Evolutionary conservation across 306 rosid species (phyloP), one percentile per base, ranked within the genome.

Genomic region (Vigna angularis): DNA sequence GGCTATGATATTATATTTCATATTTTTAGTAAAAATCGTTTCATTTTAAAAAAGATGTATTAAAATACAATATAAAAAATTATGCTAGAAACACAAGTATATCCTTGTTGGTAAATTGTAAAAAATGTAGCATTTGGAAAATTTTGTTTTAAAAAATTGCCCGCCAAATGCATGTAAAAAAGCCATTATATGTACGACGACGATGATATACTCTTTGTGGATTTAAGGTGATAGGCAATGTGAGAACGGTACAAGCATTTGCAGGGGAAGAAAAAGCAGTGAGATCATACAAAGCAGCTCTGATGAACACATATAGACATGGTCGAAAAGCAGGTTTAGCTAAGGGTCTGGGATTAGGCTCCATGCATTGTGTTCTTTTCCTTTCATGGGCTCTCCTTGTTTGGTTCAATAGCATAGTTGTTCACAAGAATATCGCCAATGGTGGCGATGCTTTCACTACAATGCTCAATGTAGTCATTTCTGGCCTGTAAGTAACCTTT

Each of bases 391-490:
- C 98, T 17, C 70, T 94, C 72, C 94, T 94, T 38, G 93, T 90
- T 70, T 91, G 98, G 96, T 94, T 82, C 85, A 92, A 91, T 34
- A 94, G 98, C 84, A 14, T 94, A 30, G 85, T 90, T 70, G 98
- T 94, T 77, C 98, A 94, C 82, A 94, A 94, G 85, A 66, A 79
- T 4, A 90, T 94, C 1, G 85, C 97, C 81, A 88, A 94, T 79
- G 97, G 98, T 0, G 98, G 98, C 17, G 94, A 89, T 12, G 90
- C 98, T 67, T 93, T 93, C 91, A 89, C 96, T 50, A 93, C 98
- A 56, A 93, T 93, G 98, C 97, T 93, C 74, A 91, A 93, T 42
- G 98, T 93, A 24, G 98, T 93, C 9, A 91, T 93, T 76, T 88
- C 97, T 56, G 96, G 98, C 91, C 86, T 93, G 98, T 93, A 83